Evolutionary conservation across 768 basidiomycete genomes (phyloP), one percentile per base, ranked within the genome.

Genomic region (Naganishia randhawae): DNA sequence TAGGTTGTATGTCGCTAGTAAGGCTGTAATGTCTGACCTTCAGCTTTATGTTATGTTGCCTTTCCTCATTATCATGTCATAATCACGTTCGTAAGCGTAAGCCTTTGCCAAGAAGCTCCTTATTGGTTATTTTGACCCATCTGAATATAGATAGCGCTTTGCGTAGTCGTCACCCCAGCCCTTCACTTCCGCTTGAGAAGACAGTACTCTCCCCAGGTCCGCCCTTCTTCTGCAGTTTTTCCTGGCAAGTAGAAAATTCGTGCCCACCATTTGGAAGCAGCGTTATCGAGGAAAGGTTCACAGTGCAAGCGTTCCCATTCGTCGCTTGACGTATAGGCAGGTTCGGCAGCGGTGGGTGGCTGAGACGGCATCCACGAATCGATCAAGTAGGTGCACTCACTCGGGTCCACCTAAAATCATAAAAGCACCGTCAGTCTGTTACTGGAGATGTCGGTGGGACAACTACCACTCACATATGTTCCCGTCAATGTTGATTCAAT

Each of bases 151-250:
- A n/a, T n/a, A n/a, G n/a, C n/a, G n/a, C n/a, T n/a, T n/a, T n/a
- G n/a, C n/a, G n/a, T n/a, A n/a, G n/a, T n/a, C n/a, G n/a, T n/a
- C n/a, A n/a, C 45, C 45, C 4, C 45, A 11, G 33, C 73, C 50
- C 70, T 88, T 39, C 41, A 61, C 29, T 61, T 61, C 39, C 57
- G 57, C 78, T 84, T 86, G 69, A 99, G 82, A 70, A 99, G 76
- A 78, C 94, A 96, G 77, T 92, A 96, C 74, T 97, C 91, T 1
- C 95, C 95, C 78, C 85, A 96, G 67, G 84, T 84, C 76, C 95
- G 91, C 71, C 80, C 80, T 29, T 79, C 80, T 71, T 88, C 85
- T 88, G 91, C 91, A 68, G 80, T 80, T 52, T 83, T 77, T 14
- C 87, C 86, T 8, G 94, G 95, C 45, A 90, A 76, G 88, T 89